Conservation (phyloP, 2,329 filamentous ascomycete species). For the Hypocreales sp. region DNA sequence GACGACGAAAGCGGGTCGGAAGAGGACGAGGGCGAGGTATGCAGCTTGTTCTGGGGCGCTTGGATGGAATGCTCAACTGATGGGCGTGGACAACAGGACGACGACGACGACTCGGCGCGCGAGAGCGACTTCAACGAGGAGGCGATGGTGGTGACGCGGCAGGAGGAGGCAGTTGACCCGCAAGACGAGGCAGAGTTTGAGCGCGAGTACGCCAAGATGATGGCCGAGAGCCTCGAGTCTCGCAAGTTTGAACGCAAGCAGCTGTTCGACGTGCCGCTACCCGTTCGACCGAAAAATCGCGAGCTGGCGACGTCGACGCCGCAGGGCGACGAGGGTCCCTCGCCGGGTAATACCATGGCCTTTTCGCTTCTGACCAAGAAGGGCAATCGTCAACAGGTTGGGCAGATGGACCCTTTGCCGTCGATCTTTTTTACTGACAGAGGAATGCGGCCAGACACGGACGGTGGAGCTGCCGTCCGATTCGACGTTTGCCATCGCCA, state of each 20-base stretch:
- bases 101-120: slow-evolving; percentile 29
- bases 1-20: slow-evolving; percentile 44
- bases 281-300: slow-evolving; percentile 59
- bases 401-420: slow-evolving; percentile 1
- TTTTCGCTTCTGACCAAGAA: slow-evolving; percentile 93
- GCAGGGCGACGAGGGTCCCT: slow-evolving; percentile 8
- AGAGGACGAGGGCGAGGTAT: slow-evolving; percentile 44
- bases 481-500: slow-evolving; percentile 86
- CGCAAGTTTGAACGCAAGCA: slow-evolving; percentile 92
- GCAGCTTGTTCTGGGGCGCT: too few species aligned
- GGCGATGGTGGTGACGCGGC: slow-evolving; percentile 77
- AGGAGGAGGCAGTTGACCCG: slow-evolving; percentile 80
- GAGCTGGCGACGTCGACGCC: slow-evolving; percentile 29
- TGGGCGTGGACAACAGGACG: slow-evolving; percentile 32
- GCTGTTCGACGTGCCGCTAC: slow-evolving; percentile 92
- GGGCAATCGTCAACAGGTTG: slow-evolving; percentile 84
- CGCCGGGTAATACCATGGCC: slow-evolving; percentile 56
- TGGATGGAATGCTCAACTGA: too few species aligned
- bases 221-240: slow-evolving; percentile 92
- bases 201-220: slow-evolving; percentile 93
- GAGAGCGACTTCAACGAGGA: slow-evolving; percentile 67
- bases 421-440: not conserved
- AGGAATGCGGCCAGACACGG: slow-evolving; percentile 54
- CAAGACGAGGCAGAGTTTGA: slow-evolving; percentile 96
- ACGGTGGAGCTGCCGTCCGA: slow-evolving; percentile 82